phyloP scores from a whole-genome alignment of 306 rosid species.

The Cicer bijugum region DNA sequence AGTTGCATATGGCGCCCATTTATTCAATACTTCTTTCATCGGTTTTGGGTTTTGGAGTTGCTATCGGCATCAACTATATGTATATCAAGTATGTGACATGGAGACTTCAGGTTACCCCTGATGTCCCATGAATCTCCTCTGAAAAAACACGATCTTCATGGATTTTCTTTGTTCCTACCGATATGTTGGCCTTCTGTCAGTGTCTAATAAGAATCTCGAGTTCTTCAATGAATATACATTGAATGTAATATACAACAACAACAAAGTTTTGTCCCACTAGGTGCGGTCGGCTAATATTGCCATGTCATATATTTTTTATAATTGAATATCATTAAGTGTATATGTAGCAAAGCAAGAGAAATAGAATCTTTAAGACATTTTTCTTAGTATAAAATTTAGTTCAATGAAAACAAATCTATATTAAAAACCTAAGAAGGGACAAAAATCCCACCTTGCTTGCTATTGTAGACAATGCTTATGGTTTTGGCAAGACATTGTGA shows the following conservation, averaged over 20 bases:
- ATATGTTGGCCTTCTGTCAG: not conserved
- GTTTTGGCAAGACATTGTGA: not conserved
- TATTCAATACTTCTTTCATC: constrained; percentile 79
- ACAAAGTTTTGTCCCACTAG: too few species aligned
- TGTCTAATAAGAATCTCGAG: constrained; percentile 25
- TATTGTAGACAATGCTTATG: not conserved
- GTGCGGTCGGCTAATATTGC: not conserved
- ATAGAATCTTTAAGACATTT: constrained; percentile 13
- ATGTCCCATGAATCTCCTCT: constrained; percentile 55
- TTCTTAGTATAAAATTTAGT: not conserved
- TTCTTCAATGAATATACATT: constrained; percentile 14
- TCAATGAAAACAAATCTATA: not conserved
- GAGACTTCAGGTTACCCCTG: constrained; percentile 66
- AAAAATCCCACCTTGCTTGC: not conserved
- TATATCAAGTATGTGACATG: constrained; percentile 67
- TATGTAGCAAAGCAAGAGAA: constrained; percentile 33
- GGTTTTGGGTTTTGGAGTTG: constrained; percentile 73
- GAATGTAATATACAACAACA: not conserved
- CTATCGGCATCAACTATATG: constrained; percentile 73
- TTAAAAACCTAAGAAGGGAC: not conserved
- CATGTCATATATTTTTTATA: too few species aligned
- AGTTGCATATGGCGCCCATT: constrained; percentile 72
- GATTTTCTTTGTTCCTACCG: constrained; percentile 26
- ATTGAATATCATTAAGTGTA: constrained; percentile 32
- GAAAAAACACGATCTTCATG: constrained; percentile 29